Conservation (phyloP, 2,329 filamentous ascomycete genomes). For the Cladosporium austrohemisphaericum region DNA sequence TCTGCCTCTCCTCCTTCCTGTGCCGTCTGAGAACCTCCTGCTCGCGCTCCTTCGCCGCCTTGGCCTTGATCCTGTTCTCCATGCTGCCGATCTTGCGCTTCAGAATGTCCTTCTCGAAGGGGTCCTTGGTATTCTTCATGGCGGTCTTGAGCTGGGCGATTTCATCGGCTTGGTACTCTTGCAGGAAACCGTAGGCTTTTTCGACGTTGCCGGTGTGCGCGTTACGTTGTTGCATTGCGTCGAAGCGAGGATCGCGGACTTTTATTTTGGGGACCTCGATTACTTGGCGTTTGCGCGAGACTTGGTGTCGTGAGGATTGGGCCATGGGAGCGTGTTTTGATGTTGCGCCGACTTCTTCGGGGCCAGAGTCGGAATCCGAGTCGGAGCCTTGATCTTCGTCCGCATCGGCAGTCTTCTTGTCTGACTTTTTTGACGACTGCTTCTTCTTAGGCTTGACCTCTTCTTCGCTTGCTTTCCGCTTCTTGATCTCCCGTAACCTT, state of each 20-base stretch:
- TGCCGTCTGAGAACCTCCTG: conserved; percentile 69
- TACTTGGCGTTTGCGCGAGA: conserved; percentile 74
- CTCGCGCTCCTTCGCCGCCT: conserved; percentile 65
- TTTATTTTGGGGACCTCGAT: conserved; percentile 57
- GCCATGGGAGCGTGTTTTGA: conserved; percentile 89
- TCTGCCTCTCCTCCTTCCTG: conserved; percentile 75
- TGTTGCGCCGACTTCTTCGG: conserved; percentile 38
- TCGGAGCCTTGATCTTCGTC: conserved; percentile 21
- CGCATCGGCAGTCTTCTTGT: conserved; percentile 18
- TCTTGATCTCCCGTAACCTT: conserved; percentile 42
- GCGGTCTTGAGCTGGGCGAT: conserved; percentile 68
- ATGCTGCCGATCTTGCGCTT: conserved; percentile 72
- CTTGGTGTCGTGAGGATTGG: conserved; percentile 75
- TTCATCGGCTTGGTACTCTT: conserved; percentile 81
- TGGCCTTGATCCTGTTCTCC: conserved; percentile 71
- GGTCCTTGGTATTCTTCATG: conserved; percentile 64
- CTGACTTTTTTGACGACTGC: conserved; percentile 19
- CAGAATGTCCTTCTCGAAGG: conserved; percentile 62
- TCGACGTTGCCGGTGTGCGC: conserved; percentile 46
- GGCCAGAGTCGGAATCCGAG: conserved; percentile 36
- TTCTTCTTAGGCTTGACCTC: conserved; percentile 16
- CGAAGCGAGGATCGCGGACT: conserved; percentile 83
- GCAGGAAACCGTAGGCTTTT: conserved; percentile 80
- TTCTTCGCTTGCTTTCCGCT: conserved; percentile 33
- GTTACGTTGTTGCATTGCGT: conserved; percentile 55